Percentiles rank a stretch among this genome's conserved stretches.
phyloP scores from a whole-genome alignment of 2,329 filamentous ascomycete species.

The Scedosporium apiospermum region DNA sequence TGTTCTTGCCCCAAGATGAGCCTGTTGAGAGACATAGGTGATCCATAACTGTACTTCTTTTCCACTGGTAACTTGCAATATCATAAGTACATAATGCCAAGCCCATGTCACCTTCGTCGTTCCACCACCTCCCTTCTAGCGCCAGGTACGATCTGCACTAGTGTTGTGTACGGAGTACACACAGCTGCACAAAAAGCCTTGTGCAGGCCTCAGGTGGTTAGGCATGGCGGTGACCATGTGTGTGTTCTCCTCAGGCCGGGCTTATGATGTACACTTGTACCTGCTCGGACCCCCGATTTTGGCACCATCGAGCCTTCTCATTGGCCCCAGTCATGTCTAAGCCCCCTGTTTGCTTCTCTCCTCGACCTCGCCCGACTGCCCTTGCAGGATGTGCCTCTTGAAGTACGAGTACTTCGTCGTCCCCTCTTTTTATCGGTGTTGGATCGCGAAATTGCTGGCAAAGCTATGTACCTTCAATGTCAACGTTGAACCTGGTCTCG shows the following conservation, averaged over 20 bases:
- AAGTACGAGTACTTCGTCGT: not conserved
- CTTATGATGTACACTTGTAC: not conserved
- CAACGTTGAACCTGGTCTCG: not conserved
- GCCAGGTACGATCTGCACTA: not conserved
- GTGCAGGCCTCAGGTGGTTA: not conserved
- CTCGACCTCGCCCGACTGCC: too few species aligned
- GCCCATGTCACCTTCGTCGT: not conserved
- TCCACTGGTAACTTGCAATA: not conserved
- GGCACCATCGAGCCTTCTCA: not conserved
- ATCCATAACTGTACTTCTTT: not conserved
- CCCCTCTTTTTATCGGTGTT: not conserved
- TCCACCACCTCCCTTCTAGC: not conserved
- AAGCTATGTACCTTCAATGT: not conserved
- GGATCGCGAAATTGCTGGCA: not conserved
- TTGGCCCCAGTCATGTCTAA: slow-evolving; percentile 1
- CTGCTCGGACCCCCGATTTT: not conserved
- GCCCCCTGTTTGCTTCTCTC: not conserved
- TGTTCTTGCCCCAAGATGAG: not conserved
- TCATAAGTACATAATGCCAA: not conserved
- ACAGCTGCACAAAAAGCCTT: not conserved
- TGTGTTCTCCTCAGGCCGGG: not conserved
- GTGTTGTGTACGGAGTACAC: not conserved
- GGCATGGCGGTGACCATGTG: not conserved
- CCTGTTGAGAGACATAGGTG: not conserved
- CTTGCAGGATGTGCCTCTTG: not conserved